Base-by-base conservation (phyloP, 75 land plant genomes). In the Chamaecyparis obtusa region DNA sequence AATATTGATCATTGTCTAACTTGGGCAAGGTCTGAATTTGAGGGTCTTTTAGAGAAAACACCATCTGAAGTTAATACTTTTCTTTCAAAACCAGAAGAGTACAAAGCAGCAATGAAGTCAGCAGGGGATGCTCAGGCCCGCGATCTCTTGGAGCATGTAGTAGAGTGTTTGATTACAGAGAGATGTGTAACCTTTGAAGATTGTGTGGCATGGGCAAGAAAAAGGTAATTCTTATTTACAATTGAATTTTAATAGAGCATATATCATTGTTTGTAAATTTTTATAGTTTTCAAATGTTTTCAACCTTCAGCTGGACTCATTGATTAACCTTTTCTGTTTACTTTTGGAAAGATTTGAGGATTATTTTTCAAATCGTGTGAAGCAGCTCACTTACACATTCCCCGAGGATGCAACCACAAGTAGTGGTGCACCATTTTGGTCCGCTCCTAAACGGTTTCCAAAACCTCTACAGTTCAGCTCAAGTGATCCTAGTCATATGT, bases 11-110 rank as follows among this genome's bases (percentile, higher is more conserved):
- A 97, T 80, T 97, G 99, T 80, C 81, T 97, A 67, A 96, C 97
- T 32, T 97, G 99, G 99, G 99, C 99, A 77, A 87, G 99, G 30
- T 97, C 99, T 33, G 99, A 97, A 77, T 97, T 97, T 95, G 99
- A 97, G 86, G 98, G 96, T 35, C 87, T 97, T 85, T 88, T 97
- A 48, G 99, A 97, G 90, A 97, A 94, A 88, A 94, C 95, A 51
- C 99, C 99, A 35, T 88, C 92, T 74, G 99, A 97, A 89, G 99
- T 94, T 7, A 96, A 96, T 88, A 83, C 93, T 0, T 97, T 90
- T 84, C 82, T 97, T 32, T 76, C 89, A 0, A 94, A 93, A 37
- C 96, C 97, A 39, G 89, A 83, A 71, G 96, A 94, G 56, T 97
- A 96, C 89, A 89, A 90, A 82, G 76, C 92, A n/a, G 71, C 92